phyloP scores from a whole-genome alignment of 768 basidiomycete species.

The Boletus edulis region DNA sequence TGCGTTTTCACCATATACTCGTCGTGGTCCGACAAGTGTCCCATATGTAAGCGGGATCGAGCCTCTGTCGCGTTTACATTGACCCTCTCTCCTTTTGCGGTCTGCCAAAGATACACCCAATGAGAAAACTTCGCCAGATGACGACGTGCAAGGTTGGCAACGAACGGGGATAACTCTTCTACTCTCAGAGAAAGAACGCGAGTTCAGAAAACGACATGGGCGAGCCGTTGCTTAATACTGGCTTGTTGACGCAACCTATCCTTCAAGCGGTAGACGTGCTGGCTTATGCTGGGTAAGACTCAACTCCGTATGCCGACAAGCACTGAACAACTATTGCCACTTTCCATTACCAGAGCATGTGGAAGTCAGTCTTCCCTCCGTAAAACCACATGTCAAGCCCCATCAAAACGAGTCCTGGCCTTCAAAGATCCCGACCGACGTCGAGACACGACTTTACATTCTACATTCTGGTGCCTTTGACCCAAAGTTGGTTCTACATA shows the following conservation, averaged over 20 bases:
- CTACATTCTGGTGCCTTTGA: too few relatives aligned
- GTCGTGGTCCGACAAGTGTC: conserved; percentile 72
- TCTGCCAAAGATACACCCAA: conserved; percentile 62
- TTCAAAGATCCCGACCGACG: too few relatives aligned
- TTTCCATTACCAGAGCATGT: too few relatives aligned
- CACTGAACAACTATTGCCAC: too few relatives aligned
- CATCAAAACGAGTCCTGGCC: too few relatives aligned
- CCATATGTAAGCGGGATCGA: conserved; percentile 62
- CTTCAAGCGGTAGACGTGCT: conserved; percentile 35
- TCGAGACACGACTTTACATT: too few relatives aligned
- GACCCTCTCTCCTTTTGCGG: conserved; percentile 44
- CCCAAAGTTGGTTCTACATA: too few relatives aligned
- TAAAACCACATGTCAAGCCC: too few relatives aligned
- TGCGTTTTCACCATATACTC: too few relatives aligned
- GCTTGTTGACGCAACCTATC: conserved; percentile 89
- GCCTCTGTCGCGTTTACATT: neutral
- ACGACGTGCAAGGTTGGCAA: conserved; percentile 81
- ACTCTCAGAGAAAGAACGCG: conserved; percentile 56
- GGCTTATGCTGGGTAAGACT: too few relatives aligned
- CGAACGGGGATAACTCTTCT: neutral
- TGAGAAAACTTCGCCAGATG: conserved; percentile 85
- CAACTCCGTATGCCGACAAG: too few relatives aligned
- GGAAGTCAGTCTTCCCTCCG: too few relatives aligned
- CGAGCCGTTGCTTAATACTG: conserved; percentile 78
- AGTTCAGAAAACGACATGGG: conserved; percentile 74